Conservation (phyloP, 495 filamentous ascomycete species). For the Penicillium herquei region DNA sequence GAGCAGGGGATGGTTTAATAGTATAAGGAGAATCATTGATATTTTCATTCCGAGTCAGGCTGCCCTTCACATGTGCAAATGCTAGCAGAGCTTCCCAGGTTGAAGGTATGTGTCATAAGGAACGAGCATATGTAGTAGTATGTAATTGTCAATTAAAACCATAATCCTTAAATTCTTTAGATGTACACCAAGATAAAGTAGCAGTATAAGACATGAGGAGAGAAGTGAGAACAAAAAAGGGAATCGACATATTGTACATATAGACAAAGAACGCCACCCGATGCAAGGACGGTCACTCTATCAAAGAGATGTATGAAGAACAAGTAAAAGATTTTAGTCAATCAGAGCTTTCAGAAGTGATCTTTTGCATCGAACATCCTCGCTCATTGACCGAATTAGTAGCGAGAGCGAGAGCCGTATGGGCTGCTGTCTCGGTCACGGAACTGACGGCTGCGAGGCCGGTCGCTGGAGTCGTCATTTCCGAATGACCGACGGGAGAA, state of each 20-base stretch:
- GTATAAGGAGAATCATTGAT: too few species aligned
- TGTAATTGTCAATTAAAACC: slow-evolving; percentile 1
- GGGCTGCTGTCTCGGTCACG: neutral
- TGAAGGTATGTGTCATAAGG: too few species aligned
- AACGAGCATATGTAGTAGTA: too few species aligned
- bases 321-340: neutral
- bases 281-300: slow-evolving; percentile 27
- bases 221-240: slow-evolving; percentile 22
- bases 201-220: slow-evolving; percentile 24
- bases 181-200: neutral
- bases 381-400: neutral
- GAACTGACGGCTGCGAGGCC: neutral
- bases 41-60: too few species aligned
- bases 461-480: neutral
- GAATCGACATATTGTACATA: slow-evolving; percentile 16
- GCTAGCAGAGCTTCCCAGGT: too few species aligned
- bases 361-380: neutral
- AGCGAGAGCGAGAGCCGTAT: slow-evolving; percentile 5
- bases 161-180: neutral
- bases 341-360: neutral
- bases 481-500: neutral
- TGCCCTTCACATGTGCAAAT: too few species aligned
- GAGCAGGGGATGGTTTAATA: too few species aligned
- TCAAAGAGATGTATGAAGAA: slow-evolving; percentile 10
- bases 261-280: slow-evolving; percentile 27